phyloP scores from a whole-genome alignment of 257 asterid genomes.

The Nicotiana otophora region DNA sequence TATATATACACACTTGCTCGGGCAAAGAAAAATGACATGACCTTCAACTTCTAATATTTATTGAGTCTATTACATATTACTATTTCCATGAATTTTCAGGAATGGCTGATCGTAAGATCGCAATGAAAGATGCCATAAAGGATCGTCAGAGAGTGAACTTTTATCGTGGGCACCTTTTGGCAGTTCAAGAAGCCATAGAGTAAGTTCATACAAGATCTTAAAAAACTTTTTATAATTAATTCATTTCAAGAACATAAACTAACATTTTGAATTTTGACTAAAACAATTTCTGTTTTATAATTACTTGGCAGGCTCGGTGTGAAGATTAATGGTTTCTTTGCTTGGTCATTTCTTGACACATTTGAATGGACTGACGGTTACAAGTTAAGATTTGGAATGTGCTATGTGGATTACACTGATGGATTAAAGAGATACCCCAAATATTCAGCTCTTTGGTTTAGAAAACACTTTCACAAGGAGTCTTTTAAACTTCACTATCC shows the following conservation, averaged over 20 bases:
- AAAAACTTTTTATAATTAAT: not conserved
- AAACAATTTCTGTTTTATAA: not conserved
- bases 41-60: not conserved
- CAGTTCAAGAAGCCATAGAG: constrained; percentile 31
- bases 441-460: constrained; percentile 42
- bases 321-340: constrained; percentile 39
- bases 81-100: constrained; percentile 16
- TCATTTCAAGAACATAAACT: not conserved
- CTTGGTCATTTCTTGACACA: constrained; percentile 39
- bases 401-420: constrained; percentile 29
- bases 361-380: constrained; percentile 32
- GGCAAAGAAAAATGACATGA: no score
- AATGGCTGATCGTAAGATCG: constrained; percentile 15
- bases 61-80: not conserved
- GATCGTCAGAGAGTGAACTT: constrained; percentile 30
- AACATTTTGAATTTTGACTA: not conserved
- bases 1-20: not conserved
- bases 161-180: constrained; percentile 30
- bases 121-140: not conserved
- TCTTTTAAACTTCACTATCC: not conserved
- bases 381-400: constrained; percentile 29
- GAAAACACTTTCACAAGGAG: not conserved
- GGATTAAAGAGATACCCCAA: constrained; percentile 24
- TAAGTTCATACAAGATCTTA: not conserved
- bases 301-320: constrained; percentile 31